Percentiles rank a stretch among this genome's conserved stretches.
Conservation (phyloP, 305 asterid species). For the Solanum hybrid region DNA sequence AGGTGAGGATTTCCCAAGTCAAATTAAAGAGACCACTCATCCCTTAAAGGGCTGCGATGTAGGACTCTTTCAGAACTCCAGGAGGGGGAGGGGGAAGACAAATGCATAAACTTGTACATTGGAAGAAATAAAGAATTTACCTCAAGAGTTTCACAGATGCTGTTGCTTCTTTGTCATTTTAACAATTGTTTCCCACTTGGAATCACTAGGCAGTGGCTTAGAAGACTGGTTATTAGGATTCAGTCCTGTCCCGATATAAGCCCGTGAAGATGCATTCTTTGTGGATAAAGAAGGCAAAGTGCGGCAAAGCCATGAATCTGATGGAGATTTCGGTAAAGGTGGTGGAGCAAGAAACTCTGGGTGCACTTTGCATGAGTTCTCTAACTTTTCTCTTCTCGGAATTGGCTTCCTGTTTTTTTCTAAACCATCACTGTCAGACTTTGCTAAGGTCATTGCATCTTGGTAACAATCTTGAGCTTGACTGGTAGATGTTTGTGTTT, state of each 20-base stretch:
- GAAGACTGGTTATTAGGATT: constrained; percentile 19
- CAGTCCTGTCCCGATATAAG: constrained; percentile 17
- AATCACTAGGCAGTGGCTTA: constrained; percentile 24
- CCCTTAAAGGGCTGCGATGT: not conserved
- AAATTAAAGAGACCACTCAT: not conserved
- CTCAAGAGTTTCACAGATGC: constrained; percentile 22
- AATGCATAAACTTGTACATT: not conserved
- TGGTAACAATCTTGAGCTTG: constrained; percentile 12
- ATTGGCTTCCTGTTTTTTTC: constrained; percentile 5
- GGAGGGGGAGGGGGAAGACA: not conserved
- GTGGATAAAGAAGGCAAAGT: constrained; percentile 47
- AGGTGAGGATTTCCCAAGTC: not conserved
- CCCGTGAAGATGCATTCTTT: constrained; percentile 22
- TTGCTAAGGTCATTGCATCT: constrained; percentile 1
- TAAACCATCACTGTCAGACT: constrained; percentile 5
- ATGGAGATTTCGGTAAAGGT: constrained; percentile 62
- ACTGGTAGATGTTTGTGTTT: not conserved
- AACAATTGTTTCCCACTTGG: constrained; percentile 43
- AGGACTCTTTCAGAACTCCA: not conserved
- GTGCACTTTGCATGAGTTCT: constrained; percentile 16
- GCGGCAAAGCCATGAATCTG: constrained; percentile 78
- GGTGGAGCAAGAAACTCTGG: constrained; percentile 44
- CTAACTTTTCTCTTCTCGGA: constrained; percentile 13
- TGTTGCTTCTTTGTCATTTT: constrained; percentile 35
- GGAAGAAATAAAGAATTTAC: constrained; percentile 7